These are phyloP conservation scores for Chiua virens DNA, from an alignment of 768 basidiomycete species.

Conservation along the genomic window DNA sequence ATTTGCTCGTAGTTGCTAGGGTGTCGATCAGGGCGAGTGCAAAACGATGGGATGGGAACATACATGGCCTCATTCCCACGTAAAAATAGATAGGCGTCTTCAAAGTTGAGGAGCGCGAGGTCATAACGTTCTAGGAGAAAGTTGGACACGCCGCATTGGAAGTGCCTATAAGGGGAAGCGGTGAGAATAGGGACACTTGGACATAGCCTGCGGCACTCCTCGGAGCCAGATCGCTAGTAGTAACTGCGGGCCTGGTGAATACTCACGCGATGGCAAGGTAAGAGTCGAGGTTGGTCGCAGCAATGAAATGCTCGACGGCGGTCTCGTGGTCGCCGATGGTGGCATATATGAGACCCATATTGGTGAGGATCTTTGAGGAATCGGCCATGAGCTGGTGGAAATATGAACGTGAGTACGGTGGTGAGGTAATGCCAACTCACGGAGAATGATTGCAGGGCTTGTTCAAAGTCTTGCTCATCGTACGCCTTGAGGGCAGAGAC, in stretches of 20 bases:
- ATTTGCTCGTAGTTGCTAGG: conserved; percentile 87
- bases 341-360: no score
- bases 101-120: conserved; percentile 76
- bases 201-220: no score
- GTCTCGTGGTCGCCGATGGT: conserved; percentile 85
- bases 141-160: no score
- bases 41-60: no score
- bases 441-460: conserved; percentile 74
- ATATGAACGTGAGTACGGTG: not conserved
- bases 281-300: conserved; percentile 75
- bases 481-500: conserved; percentile 85
- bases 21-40: no score
- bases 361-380: conserved; percentile 87
- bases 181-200: no score
- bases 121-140: conserved; percentile 75
- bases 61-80: no score
- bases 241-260: not conserved
- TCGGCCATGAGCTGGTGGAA: conserved; percentile 70
- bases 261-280: conserved; percentile 88
- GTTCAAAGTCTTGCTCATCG: conserved; percentile 80
- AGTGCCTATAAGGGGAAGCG: conserved; percentile 37
- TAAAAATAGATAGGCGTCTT: conserved; percentile 76
- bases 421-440: no score
- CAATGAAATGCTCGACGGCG: conserved; percentile 78
- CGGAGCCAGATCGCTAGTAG: no score